Conservation (phyloP, 495 filamentous ascomycete genomes). For the Trichoderma gamsii region DNA sequence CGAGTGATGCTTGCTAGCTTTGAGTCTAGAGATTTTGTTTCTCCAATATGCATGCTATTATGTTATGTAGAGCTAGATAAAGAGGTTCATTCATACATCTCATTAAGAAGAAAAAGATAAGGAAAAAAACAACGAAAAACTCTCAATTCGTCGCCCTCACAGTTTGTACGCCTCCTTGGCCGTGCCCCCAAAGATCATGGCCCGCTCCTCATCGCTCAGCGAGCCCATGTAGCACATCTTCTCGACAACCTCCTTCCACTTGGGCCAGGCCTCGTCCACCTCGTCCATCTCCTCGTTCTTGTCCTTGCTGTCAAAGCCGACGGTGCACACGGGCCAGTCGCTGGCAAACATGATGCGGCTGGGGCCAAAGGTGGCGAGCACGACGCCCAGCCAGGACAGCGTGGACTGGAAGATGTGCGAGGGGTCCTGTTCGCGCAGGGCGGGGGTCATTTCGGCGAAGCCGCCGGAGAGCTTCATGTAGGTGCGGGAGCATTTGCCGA, state of each 20-base stretch:
- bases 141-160: neutral
- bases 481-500: slow-evolving; percentile 52
- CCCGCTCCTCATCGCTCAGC: slow-evolving; percentile 51
- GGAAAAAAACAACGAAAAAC: too few relatives aligned
- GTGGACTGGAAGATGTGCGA: slow-evolving; percentile 43
- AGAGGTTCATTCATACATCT: too few relatives aligned
- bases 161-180: slow-evolving; percentile 58
- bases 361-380: slow-evolving; percentile 63
- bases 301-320: slow-evolving; percentile 44
- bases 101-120: too few relatives aligned
- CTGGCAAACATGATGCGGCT: slow-evolving; percentile 79
- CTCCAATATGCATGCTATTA: too few relatives aligned
- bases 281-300: slow-evolving; percentile 23
- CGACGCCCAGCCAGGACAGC: slow-evolving; percentile 58
- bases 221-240: slow-evolving; percentile 51
- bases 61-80: too few relatives aligned
- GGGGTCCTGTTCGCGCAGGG: slow-evolving; percentile 31
- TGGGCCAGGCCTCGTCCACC: slow-evolving; percentile 38
- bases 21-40: too few relatives aligned
- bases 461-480: slow-evolving; percentile 87
- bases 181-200: slow-evolving; percentile 61
- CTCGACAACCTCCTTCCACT: slow-evolving; percentile 55
- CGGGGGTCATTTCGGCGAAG: slow-evolving; percentile 65
- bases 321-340: slow-evolving; percentile 84
- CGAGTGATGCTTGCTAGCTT: too few relatives aligned